These are phyloP conservation scores for Hypoxylon sp. DNA, from an alignment of 2,329 filamentous ascomycete genomes.

Conservation along the genomic window DNA sequence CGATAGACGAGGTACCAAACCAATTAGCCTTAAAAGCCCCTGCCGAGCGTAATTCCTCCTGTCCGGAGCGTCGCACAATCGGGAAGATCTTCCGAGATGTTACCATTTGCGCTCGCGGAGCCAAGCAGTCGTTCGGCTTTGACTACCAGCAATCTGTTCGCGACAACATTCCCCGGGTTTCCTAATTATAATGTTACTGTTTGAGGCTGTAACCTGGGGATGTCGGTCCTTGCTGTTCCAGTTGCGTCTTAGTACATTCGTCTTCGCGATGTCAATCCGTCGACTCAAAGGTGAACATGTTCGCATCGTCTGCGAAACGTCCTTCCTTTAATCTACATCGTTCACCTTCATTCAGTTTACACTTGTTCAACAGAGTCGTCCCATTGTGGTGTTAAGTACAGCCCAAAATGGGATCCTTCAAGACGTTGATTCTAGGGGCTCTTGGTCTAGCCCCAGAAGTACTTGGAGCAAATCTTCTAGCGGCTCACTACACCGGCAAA, in stretches of 20 bases:
- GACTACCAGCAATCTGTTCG: conserved; percentile 38
- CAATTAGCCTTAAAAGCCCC: conserved; percentile 51
- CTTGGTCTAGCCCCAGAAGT: conserved; percentile 47
- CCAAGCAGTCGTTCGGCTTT: conserved; percentile 29
- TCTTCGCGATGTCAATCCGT: conserved; percentile 26
- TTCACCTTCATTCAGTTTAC: conserved; percentile 19
- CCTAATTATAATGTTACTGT: conserved; percentile 22
- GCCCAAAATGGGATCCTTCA: conserved; percentile 46
- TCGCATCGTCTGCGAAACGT: conserved; percentile 26
- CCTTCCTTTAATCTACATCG: conserved; percentile 22
- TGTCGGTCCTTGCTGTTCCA: conserved; percentile 10
- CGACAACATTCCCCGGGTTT: conserved; percentile 31
- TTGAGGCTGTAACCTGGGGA: conserved; percentile 38
- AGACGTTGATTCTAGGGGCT: conserved; percentile 41
- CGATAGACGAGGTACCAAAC: conserved; percentile 32
- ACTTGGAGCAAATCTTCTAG: conserved; percentile 55
- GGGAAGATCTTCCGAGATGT: conserved; percentile 50
- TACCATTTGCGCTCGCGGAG: conserved; percentile 53
- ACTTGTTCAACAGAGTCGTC: conserved; percentile 8
- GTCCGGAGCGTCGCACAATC: conserved; percentile 47
- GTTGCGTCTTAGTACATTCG: conserved; percentile 21
- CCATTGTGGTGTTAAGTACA: conserved; percentile 28
- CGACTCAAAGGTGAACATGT: conserved; percentile 41
- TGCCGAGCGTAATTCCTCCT: conserved; percentile 47
- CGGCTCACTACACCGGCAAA: conserved; percentile 59